Evolutionary conservation across 2,329 filamentous ascomycete species (phyloP).

Genomic region (Trichoderma brevicompactum): DNA sequence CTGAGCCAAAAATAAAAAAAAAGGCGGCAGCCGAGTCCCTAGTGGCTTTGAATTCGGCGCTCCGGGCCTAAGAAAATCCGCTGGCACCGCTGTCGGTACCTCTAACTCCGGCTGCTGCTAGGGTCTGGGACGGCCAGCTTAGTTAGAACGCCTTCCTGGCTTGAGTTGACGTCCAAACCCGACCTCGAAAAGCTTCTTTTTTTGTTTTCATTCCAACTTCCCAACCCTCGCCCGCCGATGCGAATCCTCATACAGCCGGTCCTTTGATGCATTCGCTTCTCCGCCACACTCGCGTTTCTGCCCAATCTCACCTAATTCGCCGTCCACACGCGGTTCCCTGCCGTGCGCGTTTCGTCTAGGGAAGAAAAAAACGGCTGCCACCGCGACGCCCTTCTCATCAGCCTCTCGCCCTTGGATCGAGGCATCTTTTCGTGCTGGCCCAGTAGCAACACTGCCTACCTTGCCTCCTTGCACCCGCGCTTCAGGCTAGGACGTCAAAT

Average conservation of each 20-base stretch:
- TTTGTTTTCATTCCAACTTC: conserved; percentile 23
- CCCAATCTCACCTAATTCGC: conserved; percentile 23
- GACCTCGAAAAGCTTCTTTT: conserved; percentile 23
- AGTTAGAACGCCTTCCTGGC: conserved; percentile 20
- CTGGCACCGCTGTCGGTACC: conserved; percentile 8
- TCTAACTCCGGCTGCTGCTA: conserved; percentile 3
- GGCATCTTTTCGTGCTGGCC: not conserved
- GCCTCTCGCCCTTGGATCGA: conserved; percentile 8
- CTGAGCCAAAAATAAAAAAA: not conserved
- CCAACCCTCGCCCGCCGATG: conserved; percentile 28
- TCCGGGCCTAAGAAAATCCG: conserved; percentile 26
- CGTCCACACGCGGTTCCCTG: conserved; percentile 19
- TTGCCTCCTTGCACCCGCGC: conserved; percentile 5
- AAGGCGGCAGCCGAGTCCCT: conserved; percentile 8
- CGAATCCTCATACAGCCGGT: conserved; percentile 33
- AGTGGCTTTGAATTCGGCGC: not conserved
- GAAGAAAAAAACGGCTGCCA: not conserved
- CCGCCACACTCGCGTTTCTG: conserved; percentile 13
- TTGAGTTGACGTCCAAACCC: conserved; percentile 20
- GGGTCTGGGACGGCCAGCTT: conserved; percentile 14
- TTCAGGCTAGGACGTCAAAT: conserved; percentile 36
- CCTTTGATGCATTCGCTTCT: conserved; percentile 17
- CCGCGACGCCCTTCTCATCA: conserved; percentile 23
- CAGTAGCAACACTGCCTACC: not conserved
- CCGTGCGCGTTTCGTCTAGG: conserved; percentile 26